Base-by-base conservation (phyloP, 371 early-diverging fungal species). In the Ecytonucleospora hepatopenaei region DNA sequence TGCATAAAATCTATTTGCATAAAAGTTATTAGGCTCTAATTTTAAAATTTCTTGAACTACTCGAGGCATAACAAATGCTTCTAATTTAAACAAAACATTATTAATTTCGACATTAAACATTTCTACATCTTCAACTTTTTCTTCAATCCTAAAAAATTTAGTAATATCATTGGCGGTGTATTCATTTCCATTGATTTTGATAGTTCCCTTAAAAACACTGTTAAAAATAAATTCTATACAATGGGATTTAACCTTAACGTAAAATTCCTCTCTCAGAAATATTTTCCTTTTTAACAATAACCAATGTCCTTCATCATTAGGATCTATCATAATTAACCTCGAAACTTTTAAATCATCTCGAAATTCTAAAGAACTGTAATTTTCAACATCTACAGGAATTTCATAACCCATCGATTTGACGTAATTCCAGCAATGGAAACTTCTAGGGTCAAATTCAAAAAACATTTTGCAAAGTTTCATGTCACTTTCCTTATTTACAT, bases 401-500 rank as follows among this genome's bases (percentile, higher is more conserved):
- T 55, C 31, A 12, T 59, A n/a, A 16, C 33, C 24, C 15, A 19
- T 24, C 4, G 35, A 48, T 5, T 33, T 27, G 15, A 3, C 16
- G 54, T 78, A 70, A 34, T 62, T 65, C 76, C 76, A 78, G 26
- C 72, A 71, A 48, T 72, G 71, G 26, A 72, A 65, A 56, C 76
- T 76, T 56, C 79, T 64, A 34, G 54, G 59, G 59, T 78, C 76
- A 17, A 58, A 26, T 5, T 56, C 47, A 0, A 74, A 46, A 1
- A 74, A 48, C 8, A 55, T 21, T n/a, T 34, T 48, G 35, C 51
- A 51, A 31, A 70, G 59, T 49, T 23, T 32, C n/a, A 65, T 32
- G 16, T 73, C 73, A 17, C 51, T 31, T n/a, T 40, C 40, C 40
- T 40, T 40, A n/a, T 40, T 40, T 40, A 40, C n/a, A n/a, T 40